Conservation (phyloP, 164 flowering plant genomes). For the Platanus orientalis region DNA sequence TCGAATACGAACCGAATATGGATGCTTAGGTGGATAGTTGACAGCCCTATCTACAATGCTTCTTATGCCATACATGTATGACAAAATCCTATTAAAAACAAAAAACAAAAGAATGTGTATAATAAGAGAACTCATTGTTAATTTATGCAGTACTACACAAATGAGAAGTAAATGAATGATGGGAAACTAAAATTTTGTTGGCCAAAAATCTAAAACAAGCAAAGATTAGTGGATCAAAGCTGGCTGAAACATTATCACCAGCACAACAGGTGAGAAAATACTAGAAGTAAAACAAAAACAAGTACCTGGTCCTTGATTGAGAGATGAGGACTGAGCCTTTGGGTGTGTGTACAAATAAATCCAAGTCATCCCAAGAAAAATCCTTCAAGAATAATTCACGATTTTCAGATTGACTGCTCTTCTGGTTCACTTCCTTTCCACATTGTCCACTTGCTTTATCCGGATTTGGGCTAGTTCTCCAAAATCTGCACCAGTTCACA, state of each 20-base stretch:
- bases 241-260: neutral
- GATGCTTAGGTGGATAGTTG: too few relatives aligned
- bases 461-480: slow-evolving; percentile 16
- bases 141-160: neutral
- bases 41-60: neutral
- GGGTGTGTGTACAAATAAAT: slow-evolving; percentile 41
- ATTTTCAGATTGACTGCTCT: slow-evolving; percentile 13
- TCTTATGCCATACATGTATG: slow-evolving; percentile 1
- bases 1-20: too few relatives aligned
- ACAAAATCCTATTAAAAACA: neutral
- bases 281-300: neutral
- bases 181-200: neutral
- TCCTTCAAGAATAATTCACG: slow-evolving; percentile 34
- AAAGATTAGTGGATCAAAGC: neutral
- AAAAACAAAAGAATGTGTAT: neutral
- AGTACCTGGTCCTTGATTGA: slow-evolving; percentile 69
- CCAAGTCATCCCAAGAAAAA: slow-evolving; percentile 58
- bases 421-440: slow-evolving; percentile 11
- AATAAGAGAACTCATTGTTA: neutral
- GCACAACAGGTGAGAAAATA: neutral
- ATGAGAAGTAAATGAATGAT: neutral
- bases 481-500: slow-evolving; percentile 31
- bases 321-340: slow-evolving; percentile 37
- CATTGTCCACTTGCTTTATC: slow-evolving; percentile 18
- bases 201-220: neutral